Evolutionary conservation across 306 rosid genomes (phyloP).

Genomic region (Clitoria ternatea): DNA sequence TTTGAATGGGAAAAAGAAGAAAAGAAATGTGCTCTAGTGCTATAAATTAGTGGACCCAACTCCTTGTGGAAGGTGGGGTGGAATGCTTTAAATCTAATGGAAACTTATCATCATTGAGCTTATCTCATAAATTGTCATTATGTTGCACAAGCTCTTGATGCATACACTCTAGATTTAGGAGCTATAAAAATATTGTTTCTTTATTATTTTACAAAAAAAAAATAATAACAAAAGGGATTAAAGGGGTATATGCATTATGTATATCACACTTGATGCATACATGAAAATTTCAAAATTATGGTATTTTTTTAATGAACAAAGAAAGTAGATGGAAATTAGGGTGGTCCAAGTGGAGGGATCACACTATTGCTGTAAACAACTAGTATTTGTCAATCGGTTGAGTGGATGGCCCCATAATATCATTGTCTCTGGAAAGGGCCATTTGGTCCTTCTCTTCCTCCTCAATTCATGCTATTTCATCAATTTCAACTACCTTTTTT

Average conservation of each 20-base stretch:
- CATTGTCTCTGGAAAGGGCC: constrained; percentile 31
- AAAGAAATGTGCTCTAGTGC: not conserved
- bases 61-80: constrained; percentile 15
- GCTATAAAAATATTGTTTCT: not conserved
- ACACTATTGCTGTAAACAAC: constrained; percentile 29
- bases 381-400: constrained; percentile 26
- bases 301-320: not conserved
- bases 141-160: constrained; percentile 18
- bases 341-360: constrained; percentile 27
- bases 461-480: constrained; percentile 17
- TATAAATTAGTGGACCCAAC: constrained; percentile 20
- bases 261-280: constrained; percentile 2
- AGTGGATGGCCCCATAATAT: constrained; percentile 41
- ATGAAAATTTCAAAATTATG: not conserved
- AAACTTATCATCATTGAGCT: constrained; percentile 27
- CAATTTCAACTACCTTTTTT: constrained; percentile 25
- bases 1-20: constrained; percentile 10
- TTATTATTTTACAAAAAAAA: no score
- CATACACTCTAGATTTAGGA: constrained; percentile 29
- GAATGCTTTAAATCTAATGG: constrained; percentile 31
- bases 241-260: no score
- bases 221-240: no score
- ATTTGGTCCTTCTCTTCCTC: constrained; percentile 21
- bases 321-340: constrained; percentile 4
- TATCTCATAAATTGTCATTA: constrained; percentile 33